Percentiles rank a stretch among this genome's conserved stretches.
Conservation (phyloP, 257 asterid species). For the Plantago elongata region DNA sequence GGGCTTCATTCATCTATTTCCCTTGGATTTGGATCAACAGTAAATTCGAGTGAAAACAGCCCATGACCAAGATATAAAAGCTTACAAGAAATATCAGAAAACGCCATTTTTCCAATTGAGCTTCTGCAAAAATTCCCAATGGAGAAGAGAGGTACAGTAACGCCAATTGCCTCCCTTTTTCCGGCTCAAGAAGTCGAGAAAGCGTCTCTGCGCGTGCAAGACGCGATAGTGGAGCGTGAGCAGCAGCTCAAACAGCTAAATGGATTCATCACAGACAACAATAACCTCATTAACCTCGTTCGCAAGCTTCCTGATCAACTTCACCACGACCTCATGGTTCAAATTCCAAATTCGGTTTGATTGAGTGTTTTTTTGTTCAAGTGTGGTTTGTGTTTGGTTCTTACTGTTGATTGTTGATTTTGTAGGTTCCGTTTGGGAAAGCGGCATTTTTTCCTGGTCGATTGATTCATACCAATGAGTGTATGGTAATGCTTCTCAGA, state of each 20-base stretch:
- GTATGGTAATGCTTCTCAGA: slow-evolving; percentile 40
- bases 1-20: no score
- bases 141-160: slow-evolving; percentile 70
- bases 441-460: slow-evolving; percentile 93
- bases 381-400: background rate
- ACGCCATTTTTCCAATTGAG: background rate
- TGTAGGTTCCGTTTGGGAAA: slow-evolving; percentile 84
- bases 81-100: no score
- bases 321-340: slow-evolving; percentile 74
- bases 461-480: slow-evolving; percentile 84
- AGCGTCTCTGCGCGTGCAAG: slow-evolving; percentile 68
- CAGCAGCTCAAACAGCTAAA: slow-evolving; percentile 48
- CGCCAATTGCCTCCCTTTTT: slow-evolving; percentile 51
- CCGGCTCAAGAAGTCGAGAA: slow-evolving; percentile 64
- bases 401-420: slow-evolving; percentile 10
- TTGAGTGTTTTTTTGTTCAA: background rate
- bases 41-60: no score
- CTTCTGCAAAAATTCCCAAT: slow-evolving; percentile 14
- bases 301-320: slow-evolving; percentile 75
- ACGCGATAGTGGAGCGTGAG: slow-evolving; percentile 47
- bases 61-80: no score
- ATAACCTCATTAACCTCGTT: slow-evolving; percentile 60
- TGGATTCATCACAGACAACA: slow-evolving; percentile 55
- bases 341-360: background rate
- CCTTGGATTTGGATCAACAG: no score